Evolutionary conservation across 148 eudicot species (phyloP).

Genomic region (Rhododendron griersonianum): DNA sequence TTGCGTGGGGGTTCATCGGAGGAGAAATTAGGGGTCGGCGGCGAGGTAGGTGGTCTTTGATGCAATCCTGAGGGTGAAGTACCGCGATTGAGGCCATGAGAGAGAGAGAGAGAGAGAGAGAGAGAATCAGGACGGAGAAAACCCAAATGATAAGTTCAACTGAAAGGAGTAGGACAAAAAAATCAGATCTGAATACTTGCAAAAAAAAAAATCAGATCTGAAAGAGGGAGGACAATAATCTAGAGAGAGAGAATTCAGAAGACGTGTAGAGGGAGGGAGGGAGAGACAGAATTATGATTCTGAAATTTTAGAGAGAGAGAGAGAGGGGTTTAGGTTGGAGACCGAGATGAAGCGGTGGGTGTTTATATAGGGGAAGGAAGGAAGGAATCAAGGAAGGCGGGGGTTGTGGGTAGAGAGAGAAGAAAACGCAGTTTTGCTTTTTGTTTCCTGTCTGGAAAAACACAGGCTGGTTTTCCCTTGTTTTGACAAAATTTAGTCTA

Average conservation of each 20-base stretch:
- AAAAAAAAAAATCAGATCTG: not conserved
- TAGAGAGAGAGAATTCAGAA: not conserved
- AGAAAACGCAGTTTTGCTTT: no score
- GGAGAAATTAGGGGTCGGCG: not conserved
- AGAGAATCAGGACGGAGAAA: not conserved
- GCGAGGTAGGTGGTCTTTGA: constrained; percentile 11
- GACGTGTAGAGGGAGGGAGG: no score
- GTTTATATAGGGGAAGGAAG: not conserved
- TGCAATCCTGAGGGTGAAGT: constrained; percentile 31
- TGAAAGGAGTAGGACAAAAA: not conserved
- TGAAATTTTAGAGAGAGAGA: not conserved
- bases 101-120: not conserved
- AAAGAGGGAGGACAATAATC: not conserved
- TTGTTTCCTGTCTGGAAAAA: no score
- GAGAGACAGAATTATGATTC: not conserved
- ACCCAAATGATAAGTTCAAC: not conserved
- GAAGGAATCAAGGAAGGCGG: not conserved
- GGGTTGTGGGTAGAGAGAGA: not conserved
- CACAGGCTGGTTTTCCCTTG: not conserved
- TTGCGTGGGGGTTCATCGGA: constrained; percentile 1
- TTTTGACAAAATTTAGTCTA: no score
- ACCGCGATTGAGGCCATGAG: constrained; percentile 33
- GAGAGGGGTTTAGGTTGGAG: not conserved
- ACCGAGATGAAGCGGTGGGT: not conserved
- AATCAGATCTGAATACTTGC: not conserved